Percentiles rank a stretch among this genome's conserved stretches.
Conservation (phyloP, 495 filamentous ascomycete species). For the Penicillium samsonianum region DNA sequence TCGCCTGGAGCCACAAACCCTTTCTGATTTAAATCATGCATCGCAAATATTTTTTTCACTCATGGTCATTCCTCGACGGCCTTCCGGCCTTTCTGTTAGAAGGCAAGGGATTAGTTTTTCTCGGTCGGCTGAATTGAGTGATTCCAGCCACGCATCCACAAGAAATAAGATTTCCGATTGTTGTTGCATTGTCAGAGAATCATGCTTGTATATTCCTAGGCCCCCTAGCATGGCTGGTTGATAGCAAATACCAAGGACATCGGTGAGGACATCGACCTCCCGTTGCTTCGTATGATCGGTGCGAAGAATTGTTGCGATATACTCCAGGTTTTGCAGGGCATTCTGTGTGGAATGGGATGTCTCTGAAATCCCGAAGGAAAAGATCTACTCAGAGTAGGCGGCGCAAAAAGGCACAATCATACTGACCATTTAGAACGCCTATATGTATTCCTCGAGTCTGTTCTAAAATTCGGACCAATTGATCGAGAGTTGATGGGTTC, state of each 20-base stretch:
- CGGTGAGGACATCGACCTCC: constrained; percentile 14
- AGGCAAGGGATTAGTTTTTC: constrained; percentile 13
- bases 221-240: constrained; percentile 22
- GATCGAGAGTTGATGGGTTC: background rate
- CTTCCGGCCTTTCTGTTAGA: constrained; percentile 21
- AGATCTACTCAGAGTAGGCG: background rate
- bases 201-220: constrained; percentile 12
- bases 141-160: constrained; percentile 38
- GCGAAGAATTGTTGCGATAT: background rate
- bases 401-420: background rate
- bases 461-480: background rate
- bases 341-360: background rate
- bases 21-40: constrained; percentile 36
- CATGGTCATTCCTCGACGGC: constrained; percentile 41
- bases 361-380: background rate
- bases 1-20: constrained; percentile 40
- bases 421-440: background rate
- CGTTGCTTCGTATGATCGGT: constrained; percentile 2
- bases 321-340: background rate
- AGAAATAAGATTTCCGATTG: constrained; percentile 27
- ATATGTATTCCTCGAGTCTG: background rate
- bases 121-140: constrained; percentile 41
- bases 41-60: constrained; percentile 46
- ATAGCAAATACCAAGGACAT: constrained; percentile 20
- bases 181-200: constrained; percentile 4